Evolutionary conservation across 164 flowering plant genomes (phyloP).

Genomic region (Hamamelis virginiana): DNA sequence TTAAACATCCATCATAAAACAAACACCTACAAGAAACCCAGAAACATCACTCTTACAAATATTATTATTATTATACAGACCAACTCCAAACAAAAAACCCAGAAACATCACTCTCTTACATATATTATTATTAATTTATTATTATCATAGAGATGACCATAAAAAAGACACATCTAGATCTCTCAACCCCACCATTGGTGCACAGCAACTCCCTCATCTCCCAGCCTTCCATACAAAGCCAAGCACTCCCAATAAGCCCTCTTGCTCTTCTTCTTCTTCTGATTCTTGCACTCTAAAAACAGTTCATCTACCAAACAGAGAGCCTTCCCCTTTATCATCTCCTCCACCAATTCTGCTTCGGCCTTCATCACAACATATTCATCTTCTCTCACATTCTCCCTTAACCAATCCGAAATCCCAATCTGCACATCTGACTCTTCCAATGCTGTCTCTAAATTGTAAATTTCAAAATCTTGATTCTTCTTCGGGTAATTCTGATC

Average conservation of each 20-base stretch:
- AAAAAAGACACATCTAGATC: too few species aligned
- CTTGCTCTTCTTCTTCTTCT: conserved; percentile 28
- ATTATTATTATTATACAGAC: too few species aligned
- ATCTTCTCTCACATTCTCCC: conserved; percentile 44
- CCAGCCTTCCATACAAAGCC: conserved; percentile 71
- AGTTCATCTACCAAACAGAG: conserved; percentile 52
- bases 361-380: conserved; percentile 68
- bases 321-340: conserved; percentile 44
- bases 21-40: too few species aligned
- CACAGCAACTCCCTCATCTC: conserved; percentile 81
- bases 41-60: too few species aligned
- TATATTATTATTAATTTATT: too few species aligned
- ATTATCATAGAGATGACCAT: too few species aligned
- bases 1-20: too few species aligned
- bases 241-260: conserved; percentile 94
- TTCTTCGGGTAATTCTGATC: conserved; percentile 46
- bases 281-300: conserved; percentile 50
- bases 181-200: conserved; percentile 88
- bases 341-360: conserved; percentile 54
- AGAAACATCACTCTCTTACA: too few species aligned
- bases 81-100: too few species aligned
- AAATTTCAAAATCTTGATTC: conserved; percentile 41
- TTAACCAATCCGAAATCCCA: conserved; percentile 42
- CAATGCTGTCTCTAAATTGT: conserved; percentile 30
- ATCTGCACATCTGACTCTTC: conserved; percentile 12